Conservation (phyloP, 179 eudicot genomes). For the Carnegiea gigantea region DNA sequence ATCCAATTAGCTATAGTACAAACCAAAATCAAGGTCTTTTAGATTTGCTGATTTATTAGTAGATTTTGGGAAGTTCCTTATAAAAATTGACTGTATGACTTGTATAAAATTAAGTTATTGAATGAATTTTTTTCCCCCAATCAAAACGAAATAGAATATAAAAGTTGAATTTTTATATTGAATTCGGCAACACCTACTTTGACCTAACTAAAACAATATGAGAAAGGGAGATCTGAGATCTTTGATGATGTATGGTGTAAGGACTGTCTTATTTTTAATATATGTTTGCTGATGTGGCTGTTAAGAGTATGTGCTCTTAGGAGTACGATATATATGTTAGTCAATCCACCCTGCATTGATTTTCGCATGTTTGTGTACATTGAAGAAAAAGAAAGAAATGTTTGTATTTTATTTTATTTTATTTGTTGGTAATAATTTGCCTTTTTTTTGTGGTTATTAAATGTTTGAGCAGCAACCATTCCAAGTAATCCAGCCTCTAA, state of each 20-base stretch:
- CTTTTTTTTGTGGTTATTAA: neutral
- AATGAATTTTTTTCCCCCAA: neutral
- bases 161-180: neutral
- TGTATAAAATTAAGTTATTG: neutral
- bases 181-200: neutral
- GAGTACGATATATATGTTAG: no score
- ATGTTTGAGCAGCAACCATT: conserved; percentile 62
- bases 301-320: no score
- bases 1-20: neutral
- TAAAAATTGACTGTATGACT: neutral
- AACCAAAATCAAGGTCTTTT: neutral
- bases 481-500: conserved; percentile 86
- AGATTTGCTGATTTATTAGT: neutral
- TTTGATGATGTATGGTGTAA: conserved; percentile 13
- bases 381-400: no score
- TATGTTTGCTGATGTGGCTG: no score
- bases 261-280: no score
- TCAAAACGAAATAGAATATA: neutral
- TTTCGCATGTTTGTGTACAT: no score
- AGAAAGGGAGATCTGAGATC: conserved; percentile 7
- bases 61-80: neutral
- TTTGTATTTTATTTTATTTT: neutral
- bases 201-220: neutral
- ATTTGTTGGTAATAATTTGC: neutral
- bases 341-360: no score